Conservation (phyloP, 768 basidiomycete genomes). For the Tremella fuciformis region DNA sequence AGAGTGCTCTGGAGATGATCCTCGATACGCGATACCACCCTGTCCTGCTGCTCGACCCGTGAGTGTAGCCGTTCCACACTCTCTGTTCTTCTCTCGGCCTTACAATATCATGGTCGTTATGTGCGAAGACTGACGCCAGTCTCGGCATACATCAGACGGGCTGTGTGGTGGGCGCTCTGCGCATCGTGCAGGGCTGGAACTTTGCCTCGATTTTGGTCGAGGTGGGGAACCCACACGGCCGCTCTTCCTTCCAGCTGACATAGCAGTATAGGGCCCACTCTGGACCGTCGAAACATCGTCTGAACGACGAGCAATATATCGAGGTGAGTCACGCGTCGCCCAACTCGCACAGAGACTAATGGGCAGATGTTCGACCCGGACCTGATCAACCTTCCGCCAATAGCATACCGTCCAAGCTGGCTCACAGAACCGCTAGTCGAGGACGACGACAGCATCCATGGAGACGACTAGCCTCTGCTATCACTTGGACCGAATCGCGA, state of each 20-base stretch:
- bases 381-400: constrained; percentile 41
- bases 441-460: no score
- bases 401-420: constrained; percentile 30
- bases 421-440: not conserved
- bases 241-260: not conserved
- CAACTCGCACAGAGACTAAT: constrained; percentile 3
- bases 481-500: no score
- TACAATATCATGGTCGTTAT: not conserved
- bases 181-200: constrained; percentile 47
- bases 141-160: constrained; percentile 49
- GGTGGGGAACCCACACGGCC: constrained; percentile 22
- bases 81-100: not conserved
- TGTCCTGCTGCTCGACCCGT: constrained; percentile 46
- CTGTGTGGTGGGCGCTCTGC: constrained; percentile 40
- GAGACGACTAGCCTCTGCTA: no score
- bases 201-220: constrained; percentile 46
- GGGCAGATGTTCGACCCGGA: constrained; percentile 46
- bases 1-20: constrained; percentile 42
- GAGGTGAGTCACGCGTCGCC: constrained; percentile 31
- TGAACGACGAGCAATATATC: constrained; percentile 49
- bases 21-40: constrained; percentile 37
- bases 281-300: constrained; percentile 44
- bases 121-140: constrained; percentile 16
- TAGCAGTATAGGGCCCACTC: constrained; percentile 44
- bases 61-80: constrained; percentile 13